Base-by-base conservation (phyloP, 768 basidiomycete genomes). In the Cystofilobasidium ferigula region DNA sequence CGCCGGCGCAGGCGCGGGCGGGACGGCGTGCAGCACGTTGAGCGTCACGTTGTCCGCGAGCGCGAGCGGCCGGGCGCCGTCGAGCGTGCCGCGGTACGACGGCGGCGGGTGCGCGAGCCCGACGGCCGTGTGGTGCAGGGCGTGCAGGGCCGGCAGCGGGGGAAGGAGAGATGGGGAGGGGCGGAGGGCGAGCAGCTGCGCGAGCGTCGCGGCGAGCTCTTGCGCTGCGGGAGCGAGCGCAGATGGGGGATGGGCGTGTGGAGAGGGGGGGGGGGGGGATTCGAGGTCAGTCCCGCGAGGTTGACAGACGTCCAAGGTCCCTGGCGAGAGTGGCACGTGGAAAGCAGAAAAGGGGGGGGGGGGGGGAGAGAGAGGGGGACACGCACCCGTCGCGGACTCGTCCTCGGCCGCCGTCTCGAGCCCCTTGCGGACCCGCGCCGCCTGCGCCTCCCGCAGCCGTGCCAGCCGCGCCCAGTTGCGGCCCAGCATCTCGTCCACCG, bases 81-180 rank as follows among this genome's bases (percentile, higher is more conserved):
- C 58, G 28, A 60, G 58, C 10, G 58, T 60, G 26, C 58, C 58
- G 8, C 58, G 18, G 22, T 42, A 60, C 9, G 58, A 60, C 20
- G 35, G 58, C 28, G 38, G 58, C 18, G 58, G 36, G 22, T 36
- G 26, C 12, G 18, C 28, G 28, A 38, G 58, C 16, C 38, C 38
- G 35, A 60, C 51, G 8, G 20, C 8, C 6, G 28, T 20, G 18
- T 22, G 20, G 22, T 60, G 58, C 43, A 60, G 20, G 1, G 38
- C 14, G 43, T 30, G 58, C 18, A 60, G 9, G 7, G 10, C 38
- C 24, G 58, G n/a, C 9, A 22, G 2, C 6, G n/a, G 3, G 3
- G 51, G 51, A 13, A 54, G 14, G 5, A 54, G 3, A 4, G 51
- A 28, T 1, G 51, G 51, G 22, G 45, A n/a, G 18, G 51, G 51